Evolutionary conservation across 108 stramenopile species (phyloP).

Genomic region (Aureococcus anophagefferens): DNA sequence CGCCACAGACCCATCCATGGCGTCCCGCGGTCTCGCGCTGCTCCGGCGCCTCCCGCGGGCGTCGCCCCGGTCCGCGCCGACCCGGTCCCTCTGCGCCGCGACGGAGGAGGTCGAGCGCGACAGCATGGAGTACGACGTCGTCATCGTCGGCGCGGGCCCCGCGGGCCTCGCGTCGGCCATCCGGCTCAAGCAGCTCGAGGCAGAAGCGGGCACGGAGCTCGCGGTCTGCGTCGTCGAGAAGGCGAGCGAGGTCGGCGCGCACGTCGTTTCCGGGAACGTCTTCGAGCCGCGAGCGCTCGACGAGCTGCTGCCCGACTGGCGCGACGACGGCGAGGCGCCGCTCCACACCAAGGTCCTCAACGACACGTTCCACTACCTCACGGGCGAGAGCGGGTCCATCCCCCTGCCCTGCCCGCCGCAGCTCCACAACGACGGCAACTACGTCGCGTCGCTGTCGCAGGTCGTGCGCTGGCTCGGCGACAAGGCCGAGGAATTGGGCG

Average conservation of each 20-base stretch:
- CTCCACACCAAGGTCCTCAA: slow-evolving; percentile 70
- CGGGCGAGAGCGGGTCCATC: slow-evolving; percentile 46
- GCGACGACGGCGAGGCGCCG: slow-evolving; percentile 23
- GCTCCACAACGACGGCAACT: slow-evolving; percentile 95
- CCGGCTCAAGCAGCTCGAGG: slow-evolving; percentile 82
- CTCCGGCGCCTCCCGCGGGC: no score
- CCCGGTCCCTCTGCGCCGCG: background rate
- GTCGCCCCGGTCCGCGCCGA: no score
- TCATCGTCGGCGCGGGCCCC: slow-evolving; percentile 51
- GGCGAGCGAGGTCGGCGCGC: slow-evolving; percentile 82
- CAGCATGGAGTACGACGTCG: slow-evolving; percentile 55
- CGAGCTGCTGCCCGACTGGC: slow-evolving; percentile 79
- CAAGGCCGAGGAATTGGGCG: slow-evolving; percentile 91
- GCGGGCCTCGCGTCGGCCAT: slow-evolving; percentile 91
- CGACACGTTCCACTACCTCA: slow-evolving; percentile 73
- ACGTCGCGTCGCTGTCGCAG: slow-evolving; percentile 78
- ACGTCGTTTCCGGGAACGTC: slow-evolving; percentile 95
- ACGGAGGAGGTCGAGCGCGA: slow-evolving; percentile 23
- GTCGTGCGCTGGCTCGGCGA: slow-evolving; percentile 81
- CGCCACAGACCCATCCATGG: no score
- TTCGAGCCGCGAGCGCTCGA: slow-evolving; percentile 94
- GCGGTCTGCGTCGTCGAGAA: slow-evolving; percentile 1
- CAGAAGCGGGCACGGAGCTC: slow-evolving; percentile 68
- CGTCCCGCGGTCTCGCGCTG: no score
- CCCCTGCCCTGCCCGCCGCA: slow-evolving; percentile 62